A percentile compares a stretch with the other conserved stretches of the same genome.
phyloP scores from a whole-genome alignment of 2,329 filamentous ascomycete species.

The Sclerotinia spermophila region DNA sequence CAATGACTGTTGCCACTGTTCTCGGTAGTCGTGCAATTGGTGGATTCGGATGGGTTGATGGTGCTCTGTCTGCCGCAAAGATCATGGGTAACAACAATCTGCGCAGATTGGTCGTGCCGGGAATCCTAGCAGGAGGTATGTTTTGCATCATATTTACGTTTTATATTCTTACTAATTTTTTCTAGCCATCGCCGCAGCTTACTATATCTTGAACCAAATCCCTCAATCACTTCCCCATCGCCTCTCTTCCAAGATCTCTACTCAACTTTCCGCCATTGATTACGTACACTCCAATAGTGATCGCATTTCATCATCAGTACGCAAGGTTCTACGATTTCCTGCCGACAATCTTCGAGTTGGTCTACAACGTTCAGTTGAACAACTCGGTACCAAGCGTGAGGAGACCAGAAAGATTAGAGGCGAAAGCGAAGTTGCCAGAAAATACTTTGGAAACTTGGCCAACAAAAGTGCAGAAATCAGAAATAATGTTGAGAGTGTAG shows the following conservation, averaged over 20 bases:
- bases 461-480: constrained; percentile 57
- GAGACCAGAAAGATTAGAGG: constrained; percentile 76
- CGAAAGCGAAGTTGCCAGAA: constrained; percentile 82
- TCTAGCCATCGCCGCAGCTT: constrained; percentile 67
- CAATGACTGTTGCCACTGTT: constrained; percentile 83
- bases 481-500: constrained; percentile 36
- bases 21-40: constrained; percentile 78
- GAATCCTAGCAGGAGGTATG: constrained; percentile 75
- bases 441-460: constrained; percentile 87
- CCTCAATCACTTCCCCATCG: constrained; percentile 84
- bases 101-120: constrained; percentile 75
- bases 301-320: constrained; percentile 80
- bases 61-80: constrained; percentile 75
- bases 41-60: constrained; percentile 84
- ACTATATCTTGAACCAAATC: constrained; percentile 82
- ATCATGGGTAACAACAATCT: constrained; percentile 78
- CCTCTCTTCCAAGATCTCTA: constrained; percentile 77
- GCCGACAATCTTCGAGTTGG: constrained; percentile 81
- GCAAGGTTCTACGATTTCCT: constrained; percentile 82
- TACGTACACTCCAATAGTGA: constrained; percentile 87
- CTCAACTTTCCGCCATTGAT: constrained; percentile 76
- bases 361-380: constrained; percentile 80
- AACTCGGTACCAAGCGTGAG: constrained; percentile 72
- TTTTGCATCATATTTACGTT: constrained; percentile 29
- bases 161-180: constrained; percentile 34